Base-by-base conservation (phyloP, 495 filamentous ascomycete species). In the Astrocystis sublimbata region DNA sequence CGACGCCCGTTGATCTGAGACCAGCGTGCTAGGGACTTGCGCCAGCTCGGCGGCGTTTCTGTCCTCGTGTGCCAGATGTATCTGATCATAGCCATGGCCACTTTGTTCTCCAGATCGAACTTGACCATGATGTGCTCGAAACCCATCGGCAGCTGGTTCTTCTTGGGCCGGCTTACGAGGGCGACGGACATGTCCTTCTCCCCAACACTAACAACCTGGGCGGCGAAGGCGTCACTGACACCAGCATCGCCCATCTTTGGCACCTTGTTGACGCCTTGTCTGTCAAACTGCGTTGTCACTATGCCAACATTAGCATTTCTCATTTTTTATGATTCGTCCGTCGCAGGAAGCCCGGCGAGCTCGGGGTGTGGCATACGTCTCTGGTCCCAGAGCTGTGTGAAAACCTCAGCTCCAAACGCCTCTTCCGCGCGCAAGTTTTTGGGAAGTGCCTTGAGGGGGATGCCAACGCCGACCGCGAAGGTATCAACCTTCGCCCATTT, bases 401-500 rank as follows among this genome's bases (percentile, higher is more conserved):
- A 57, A 13, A 50, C 52, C 26, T 56, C 60, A 4, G 50, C 52
- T 31, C 15, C 60, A 26, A 62, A 62, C 6, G 15, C 12, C 23
- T 40, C 52, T 35, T 62, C 60, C 6, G 30, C 33, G 17, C 42
- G 26, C 33, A 62, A 42, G 0, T 33, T 21, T 42, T 9, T 43
- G 15, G 60, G 52, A 1, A 62, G 0, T 17, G 31, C 12, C 3
- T 10, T 7, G 15, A 62, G 51, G 19, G 60, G 60, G 13, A 62
- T 42, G 12, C 47, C 60, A 23, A 62, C 60, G 40, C 60, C 60
- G 13, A 62, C 49, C 4, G 51, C 60, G 23, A 57, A 57, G 21
- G 51, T 56, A 26, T 62, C 60, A 15, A 62, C 53, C 36, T 56
- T 56, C 42, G 60, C 60, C 60, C 60, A 62, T 40, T 56, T 57